Evolutionary conservation across 2,329 filamentous ascomycete genomes (phyloP), one percentile per base, ranked within the genome.

Genomic region (Penicillium polonicum): DNA sequence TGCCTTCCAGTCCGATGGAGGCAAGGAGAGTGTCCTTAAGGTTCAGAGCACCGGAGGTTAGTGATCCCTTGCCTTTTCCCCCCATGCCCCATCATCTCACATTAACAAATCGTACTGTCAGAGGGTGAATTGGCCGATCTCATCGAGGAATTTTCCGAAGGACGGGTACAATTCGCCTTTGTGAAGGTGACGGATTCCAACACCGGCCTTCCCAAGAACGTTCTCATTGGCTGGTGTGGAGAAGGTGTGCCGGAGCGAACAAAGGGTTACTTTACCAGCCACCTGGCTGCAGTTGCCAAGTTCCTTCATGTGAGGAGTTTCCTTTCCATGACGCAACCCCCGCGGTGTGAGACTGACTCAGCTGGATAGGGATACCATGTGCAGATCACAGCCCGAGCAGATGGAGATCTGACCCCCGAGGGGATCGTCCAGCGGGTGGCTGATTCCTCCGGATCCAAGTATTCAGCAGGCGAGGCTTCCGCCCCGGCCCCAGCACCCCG

Each of bases 231-330:
- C 65, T 99, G 94, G 89, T 99, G 94, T 75, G 94, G 94, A 65
- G 93, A 95, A 72, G 94, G 94, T 67, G 94, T 99, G 17, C 94
- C 94, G n/a, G 94, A 99, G 78, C 84, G 93, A 69, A 97, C 93
- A 60, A 99, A 97, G 79, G 94, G 94, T 64, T 97, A 97, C 78
- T 99, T 99, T 74, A 96, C 91, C 65, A 97, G 92, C 78, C 93
- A 99, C 77, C 81, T 94, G 48, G 88, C 89, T 60, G 88, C 91
- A 48, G 92, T 97, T 38, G 88, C 92, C 61, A 97, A 96, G 78
- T 83, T 97, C 66, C 85, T 99, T 42, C 92, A 97, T 79, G 87
- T 88, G 72, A 72, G 68, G 23, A 60, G 43, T 29, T 36, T 48
- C 43, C 52, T 29, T 43, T 27, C 42, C 5, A 23, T 31, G 39